These are phyloP conservation scores for Elsinoe ampelina DNA, from an alignment of 2,329 filamentous ascomycete species.

Conservation along the genomic window DNA sequence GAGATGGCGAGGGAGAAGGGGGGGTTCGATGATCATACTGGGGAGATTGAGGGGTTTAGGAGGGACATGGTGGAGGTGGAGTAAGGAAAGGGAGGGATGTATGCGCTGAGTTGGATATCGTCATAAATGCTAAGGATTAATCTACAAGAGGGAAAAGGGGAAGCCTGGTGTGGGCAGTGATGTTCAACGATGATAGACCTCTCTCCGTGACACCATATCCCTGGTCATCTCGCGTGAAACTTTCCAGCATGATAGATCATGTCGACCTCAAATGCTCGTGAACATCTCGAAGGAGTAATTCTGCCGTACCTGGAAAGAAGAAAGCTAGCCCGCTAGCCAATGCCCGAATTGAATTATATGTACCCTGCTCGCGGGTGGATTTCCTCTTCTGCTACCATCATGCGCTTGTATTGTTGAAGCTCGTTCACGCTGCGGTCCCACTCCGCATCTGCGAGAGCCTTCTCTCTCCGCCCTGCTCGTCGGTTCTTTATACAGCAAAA, in stretches of 20 bases:
- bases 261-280: neutral
- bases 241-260: slow-evolving; percentile 3
- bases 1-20: slow-evolving; percentile 20
- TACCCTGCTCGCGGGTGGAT: slow-evolving; percentile 11
- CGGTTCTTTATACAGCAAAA: slow-evolving; percentile 44
- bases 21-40: slow-evolving; percentile 13
- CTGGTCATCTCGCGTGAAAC: slow-evolving; percentile 2
- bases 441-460: slow-evolving; percentile 38
- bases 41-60: slow-evolving; percentile 6
- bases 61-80: neutral
- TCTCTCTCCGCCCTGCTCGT: slow-evolving; percentile 41
- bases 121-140: slow-evolving; percentile 9
- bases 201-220: neutral
- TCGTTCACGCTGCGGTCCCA: slow-evolving; percentile 35
- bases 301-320: neutral
- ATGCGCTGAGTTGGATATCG: slow-evolving; percentile 9
- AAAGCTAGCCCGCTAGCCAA: slow-evolving; percentile 12
- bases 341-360: neutral
- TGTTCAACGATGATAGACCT: slow-evolving; percentile 4
- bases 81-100: neutral
- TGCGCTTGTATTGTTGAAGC: slow-evolving; percentile 17
- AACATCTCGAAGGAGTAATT: neutral
- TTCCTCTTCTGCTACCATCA: slow-evolving; percentile 13
- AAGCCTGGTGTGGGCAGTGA: neutral
- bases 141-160: neutral